Conservation (phyloP, 345 rosid species). For the Hibiscus tridactylites region DNA sequence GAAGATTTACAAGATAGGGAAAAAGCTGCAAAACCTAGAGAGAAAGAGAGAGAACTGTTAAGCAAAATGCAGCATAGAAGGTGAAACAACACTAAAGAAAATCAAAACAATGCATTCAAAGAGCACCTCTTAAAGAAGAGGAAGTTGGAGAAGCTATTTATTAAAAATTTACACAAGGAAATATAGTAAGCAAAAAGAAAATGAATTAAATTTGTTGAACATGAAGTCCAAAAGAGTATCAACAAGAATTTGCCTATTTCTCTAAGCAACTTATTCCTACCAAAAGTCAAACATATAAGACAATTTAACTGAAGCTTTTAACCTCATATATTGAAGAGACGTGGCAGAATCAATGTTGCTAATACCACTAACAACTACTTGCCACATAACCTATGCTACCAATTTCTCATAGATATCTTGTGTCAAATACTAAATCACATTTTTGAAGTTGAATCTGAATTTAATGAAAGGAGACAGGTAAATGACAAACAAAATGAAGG, state of each 20-base stretch:
- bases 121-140: background rate
- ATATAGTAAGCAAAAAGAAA: background rate
- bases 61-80: constrained; percentile 10
- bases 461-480: background rate
- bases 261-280: background rate
- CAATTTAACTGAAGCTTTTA: background rate
- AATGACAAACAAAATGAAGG: background rate
- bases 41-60: constrained; percentile 17
- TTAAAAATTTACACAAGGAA: background rate
- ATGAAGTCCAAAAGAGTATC: background rate
- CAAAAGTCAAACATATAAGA: background rate
- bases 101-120: background rate
- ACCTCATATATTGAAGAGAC: background rate
- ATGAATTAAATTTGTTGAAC: background rate
- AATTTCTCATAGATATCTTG: constrained; percentile 1
- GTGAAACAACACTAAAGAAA: background rate
- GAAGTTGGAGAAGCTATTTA: background rate
- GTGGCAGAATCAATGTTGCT: background rate
- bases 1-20: constrained; percentile 75
- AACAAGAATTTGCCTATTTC: background rate
- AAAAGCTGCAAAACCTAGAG: constrained; percentile 58
- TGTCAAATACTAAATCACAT: background rate
- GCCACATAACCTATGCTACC: background rate
- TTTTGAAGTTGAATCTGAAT: background rate
- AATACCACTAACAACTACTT: background rate